Percentiles rank a stretch among this genome's conserved stretches.
Evolutionary conservation across 371 early-diverging fungal species (phyloP).

Genomic region (Zancudomyces culisetae): DNA sequence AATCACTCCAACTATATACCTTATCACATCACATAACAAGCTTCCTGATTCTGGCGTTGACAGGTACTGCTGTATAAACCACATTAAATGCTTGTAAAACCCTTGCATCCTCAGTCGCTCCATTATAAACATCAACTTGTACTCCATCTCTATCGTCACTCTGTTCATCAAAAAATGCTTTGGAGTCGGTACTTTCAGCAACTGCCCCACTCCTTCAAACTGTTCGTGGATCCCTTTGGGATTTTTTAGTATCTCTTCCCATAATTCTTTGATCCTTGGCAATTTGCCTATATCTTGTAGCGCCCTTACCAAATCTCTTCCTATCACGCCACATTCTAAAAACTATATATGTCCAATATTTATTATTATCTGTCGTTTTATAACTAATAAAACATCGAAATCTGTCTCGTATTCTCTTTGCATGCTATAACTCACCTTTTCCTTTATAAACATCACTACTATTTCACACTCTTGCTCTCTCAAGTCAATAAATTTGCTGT

Average conservation of each 20-base stretch:
- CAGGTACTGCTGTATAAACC: slow-evolving; percentile 46
- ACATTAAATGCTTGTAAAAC: slow-evolving; percentile 36
- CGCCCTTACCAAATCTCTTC: slow-evolving; percentile 48
- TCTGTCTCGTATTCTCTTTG: neutral
- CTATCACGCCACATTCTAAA: slow-evolving; percentile 37
- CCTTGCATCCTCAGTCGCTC: slow-evolving; percentile 29
- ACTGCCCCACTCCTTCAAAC: slow-evolving; percentile 29
- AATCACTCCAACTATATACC: slow-evolving; percentile 54
- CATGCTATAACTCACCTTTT: slow-evolving; percentile 21
- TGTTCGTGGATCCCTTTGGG: slow-evolving; percentile 36
- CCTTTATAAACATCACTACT: slow-evolving; percentile 29
- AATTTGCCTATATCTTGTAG: slow-evolving; percentile 39
- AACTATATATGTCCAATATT: slow-evolving; percentile 12
- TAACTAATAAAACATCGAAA: too few relatives aligned
- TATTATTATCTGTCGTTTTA: too few relatives aligned
- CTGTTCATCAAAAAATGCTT: slow-evolving; percentile 36
- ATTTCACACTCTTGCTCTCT: slow-evolving; percentile 35
- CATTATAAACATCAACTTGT: slow-evolving; percentile 41
- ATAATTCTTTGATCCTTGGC: slow-evolving; percentile 37
- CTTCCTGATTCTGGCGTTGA: slow-evolving; percentile 37
- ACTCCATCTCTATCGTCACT: slow-evolving; percentile 54
- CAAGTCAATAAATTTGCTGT: slow-evolving; percentile 18
- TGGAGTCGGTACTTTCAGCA: slow-evolving; percentile 39
- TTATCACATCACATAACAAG: slow-evolving; percentile 45
- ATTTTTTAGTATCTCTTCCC: slow-evolving; percentile 31